A percentile compares a stretch with the other conserved stretches of the same genome.
Conservation (phyloP, 768 basidiomycete species). For the Collybia nuda region DNA sequence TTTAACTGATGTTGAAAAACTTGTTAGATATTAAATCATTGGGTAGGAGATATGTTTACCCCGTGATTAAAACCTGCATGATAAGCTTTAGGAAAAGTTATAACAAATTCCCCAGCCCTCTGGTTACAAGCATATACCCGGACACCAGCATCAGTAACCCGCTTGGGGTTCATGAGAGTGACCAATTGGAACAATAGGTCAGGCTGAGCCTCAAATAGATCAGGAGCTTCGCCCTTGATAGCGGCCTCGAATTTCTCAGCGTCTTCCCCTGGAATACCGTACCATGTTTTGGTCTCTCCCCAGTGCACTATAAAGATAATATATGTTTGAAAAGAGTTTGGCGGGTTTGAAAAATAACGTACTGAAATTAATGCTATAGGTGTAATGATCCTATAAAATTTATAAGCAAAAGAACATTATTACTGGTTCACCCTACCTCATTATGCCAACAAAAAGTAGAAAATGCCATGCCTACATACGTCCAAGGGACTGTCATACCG, state of each 20-base stretch:
- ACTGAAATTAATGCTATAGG: conserved; percentile 95
- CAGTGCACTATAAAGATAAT: conserved; percentile 75
- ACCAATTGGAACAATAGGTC: conserved; percentile 97
- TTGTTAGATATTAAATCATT: conserved; percentile 12
- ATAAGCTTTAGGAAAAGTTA: conserved; percentile 97
- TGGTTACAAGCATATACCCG: conserved; percentile 95
- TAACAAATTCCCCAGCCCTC: conserved; percentile 94
- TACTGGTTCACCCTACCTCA: conserved; percentile 52
- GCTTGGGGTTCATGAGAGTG: conserved; percentile 93
- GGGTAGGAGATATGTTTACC: conserved; percentile 43
- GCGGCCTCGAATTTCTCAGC: conserved; percentile 96
- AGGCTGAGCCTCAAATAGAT: conserved; percentile 96
- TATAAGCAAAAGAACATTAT: not conserved
- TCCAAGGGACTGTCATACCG: conserved; percentile 99
- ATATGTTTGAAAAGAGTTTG: conserved; percentile 11
- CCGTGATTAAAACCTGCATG: conserved; percentile 99
- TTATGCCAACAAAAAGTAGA: conserved; percentile 99
- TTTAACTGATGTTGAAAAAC: conserved; percentile 69
- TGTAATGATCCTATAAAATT: conserved; percentile 86
- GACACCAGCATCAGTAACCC: conserved; percentile 85
- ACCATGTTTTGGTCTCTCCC: conserved; percentile 99
- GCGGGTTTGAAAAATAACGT: conserved; percentile 28
- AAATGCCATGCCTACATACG: conserved; percentile 98
- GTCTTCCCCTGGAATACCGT: conserved; percentile 94
- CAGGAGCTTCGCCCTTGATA: conserved; percentile 92